Evolutionary conservation across 164 flowering plant genomes (phyloP).

Genomic region (Akebia trifoliata): DNA sequence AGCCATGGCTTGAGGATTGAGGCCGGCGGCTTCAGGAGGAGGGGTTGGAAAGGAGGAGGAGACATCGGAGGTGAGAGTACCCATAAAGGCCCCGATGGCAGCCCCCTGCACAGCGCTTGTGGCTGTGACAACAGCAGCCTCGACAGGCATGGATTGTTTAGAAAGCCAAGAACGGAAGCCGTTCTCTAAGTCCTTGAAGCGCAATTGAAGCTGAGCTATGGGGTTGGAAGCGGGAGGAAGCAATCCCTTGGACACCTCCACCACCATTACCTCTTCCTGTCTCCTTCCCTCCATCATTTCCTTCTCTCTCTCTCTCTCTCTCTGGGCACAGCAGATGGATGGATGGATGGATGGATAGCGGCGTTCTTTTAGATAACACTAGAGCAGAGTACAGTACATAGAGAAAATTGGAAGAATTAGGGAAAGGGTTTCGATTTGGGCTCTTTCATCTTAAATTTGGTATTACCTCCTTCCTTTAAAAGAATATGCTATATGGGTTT

Average conservation of each 20-base stretch:
- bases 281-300: slow-evolving; percentile 7
- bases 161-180: slow-evolving; percentile 59
- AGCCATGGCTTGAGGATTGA: slow-evolving; percentile 74
- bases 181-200: slow-evolving; percentile 56
- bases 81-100: slow-evolving; percentile 84
- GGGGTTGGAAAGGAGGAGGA: slow-evolving; percentile 46
- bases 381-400: too few species aligned
- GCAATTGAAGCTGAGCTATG: slow-evolving; percentile 43
- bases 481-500: too few species aligned
- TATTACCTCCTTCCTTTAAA: too few species aligned
- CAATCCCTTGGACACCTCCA: slow-evolving; percentile 19
- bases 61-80: slow-evolving; percentile 55
- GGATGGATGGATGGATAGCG: background rate
- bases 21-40: slow-evolving; percentile 45
- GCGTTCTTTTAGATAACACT: too few species aligned
- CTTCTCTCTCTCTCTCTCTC: background rate
- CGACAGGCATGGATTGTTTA: slow-evolving; percentile 78
- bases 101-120: slow-evolving; percentile 80
- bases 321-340: background rate
- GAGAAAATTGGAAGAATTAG: too few species aligned
- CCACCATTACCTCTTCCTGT: slow-evolving; percentile 26
- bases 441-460: too few species aligned
- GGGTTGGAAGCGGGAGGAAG: slow-evolving; percentile 34
- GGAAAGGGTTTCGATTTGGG: too few species aligned
- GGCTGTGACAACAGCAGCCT: slow-evolving; percentile 76